Conservation (phyloP, 192 early-diverging fungal species). For the Linnemannia zychae region DNA sequence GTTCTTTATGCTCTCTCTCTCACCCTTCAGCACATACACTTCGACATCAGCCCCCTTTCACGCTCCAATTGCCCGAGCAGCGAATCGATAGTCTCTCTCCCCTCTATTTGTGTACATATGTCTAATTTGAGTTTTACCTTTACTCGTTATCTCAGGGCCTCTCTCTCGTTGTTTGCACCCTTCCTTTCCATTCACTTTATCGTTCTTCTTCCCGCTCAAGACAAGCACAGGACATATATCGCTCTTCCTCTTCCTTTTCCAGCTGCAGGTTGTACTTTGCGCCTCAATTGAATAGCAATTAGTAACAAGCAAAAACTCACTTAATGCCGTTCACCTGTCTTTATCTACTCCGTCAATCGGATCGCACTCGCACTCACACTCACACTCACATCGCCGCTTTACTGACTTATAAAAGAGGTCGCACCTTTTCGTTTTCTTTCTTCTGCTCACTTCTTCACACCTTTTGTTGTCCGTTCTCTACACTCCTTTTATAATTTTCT, state of each 20-base stretch:
- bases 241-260: background rate
- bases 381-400: too few relatives aligned
- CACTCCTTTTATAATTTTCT: background rate
- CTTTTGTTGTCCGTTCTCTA: background rate
- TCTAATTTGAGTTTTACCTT: background rate
- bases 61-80: background rate
- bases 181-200: background rate
- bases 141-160: background rate
- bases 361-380: background rate
- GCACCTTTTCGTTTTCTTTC: background rate
- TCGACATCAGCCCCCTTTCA: background rate
- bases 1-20: background rate
- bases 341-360: conserved; percentile 1
- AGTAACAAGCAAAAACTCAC: background rate
- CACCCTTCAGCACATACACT: background rate
- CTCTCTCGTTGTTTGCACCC: conserved; percentile 4
- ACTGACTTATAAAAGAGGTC: background rate
- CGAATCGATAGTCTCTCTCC: conserved; percentile 1
- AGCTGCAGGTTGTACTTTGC: background rate
- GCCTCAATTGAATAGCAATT: background rate
- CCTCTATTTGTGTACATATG: background rate
- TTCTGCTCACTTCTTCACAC: background rate
- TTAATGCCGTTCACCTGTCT: background rate
- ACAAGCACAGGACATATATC: background rate
- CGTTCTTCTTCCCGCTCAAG: background rate